Conservation (phyloP, 2,329 filamentous ascomycete species). For the Aspergillus hortae region DNA sequence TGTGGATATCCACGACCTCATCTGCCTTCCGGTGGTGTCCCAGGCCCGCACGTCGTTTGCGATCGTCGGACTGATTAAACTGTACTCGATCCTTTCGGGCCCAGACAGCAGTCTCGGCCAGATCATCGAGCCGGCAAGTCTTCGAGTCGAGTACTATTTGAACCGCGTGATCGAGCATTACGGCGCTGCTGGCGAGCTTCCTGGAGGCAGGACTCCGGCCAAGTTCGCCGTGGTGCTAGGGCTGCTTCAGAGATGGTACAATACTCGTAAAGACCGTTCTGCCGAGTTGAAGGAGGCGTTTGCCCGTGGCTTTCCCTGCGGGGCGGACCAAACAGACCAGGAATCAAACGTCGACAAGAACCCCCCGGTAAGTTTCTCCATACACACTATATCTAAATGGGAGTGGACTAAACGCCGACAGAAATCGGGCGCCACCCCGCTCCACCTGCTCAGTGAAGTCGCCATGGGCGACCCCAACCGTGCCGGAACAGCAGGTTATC, state of each 20-base stretch:
- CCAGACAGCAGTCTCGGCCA: conserved; percentile 65
- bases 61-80: conserved; percentile 68
- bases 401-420: conserved; percentile 1
- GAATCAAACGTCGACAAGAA: conserved; percentile 2
- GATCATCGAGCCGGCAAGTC: conserved; percentile 64
- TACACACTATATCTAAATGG: neutral
- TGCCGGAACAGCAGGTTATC: neutral
- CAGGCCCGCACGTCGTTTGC: conserved; percentile 70
- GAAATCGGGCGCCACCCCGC: conserved; percentile 27
- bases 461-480: conserved; percentile 33
- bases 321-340: neutral
- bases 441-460: conserved; percentile 40
- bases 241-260: conserved; percentile 69
- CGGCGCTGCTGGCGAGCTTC: conserved; percentile 58
- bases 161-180: conserved; percentile 69
- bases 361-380: conserved; percentile 5
- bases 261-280: conserved; percentile 43
- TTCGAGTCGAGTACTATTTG: conserved; percentile 65
- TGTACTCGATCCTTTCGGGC: conserved; percentile 64
- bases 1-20: conserved; percentile 58
- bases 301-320: neutral
- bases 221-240: conserved; percentile 69
- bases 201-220: conserved; percentile 61
- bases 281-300: conserved; percentile 23
- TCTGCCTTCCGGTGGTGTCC: conserved; percentile 66